A percentile compares a stretch with the other conserved stretches of the same genome.
phyloP scores from a whole-genome alignment of 73 alveolate species.

The Breviolum minutum region DNA sequence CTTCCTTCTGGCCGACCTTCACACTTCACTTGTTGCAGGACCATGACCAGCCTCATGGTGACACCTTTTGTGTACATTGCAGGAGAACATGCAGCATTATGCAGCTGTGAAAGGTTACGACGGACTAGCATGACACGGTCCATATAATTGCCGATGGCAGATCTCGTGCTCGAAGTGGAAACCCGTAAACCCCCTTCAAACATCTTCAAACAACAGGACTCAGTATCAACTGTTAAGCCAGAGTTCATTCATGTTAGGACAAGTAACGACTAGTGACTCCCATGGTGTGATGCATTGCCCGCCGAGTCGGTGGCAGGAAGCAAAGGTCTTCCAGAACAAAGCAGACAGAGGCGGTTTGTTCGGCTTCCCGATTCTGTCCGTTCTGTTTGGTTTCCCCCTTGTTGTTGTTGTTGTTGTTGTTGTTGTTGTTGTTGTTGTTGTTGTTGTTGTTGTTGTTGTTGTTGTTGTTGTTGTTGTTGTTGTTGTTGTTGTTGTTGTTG shows the following conservation, averaged over 20 bases:
- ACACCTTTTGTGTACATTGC: not conserved
- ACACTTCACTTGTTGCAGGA: not conserved
- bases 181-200: not conserved
- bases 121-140: not conserved
- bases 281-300: not conserved
- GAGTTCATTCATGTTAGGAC: not conserved
- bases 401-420: too few species aligned
- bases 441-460: too few species aligned
- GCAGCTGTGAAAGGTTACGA: not conserved
- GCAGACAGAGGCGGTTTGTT: not conserved
- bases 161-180: not conserved
- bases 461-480: too few species aligned
- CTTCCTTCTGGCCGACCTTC: too few species aligned
- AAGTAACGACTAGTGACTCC: not conserved
- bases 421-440: too few species aligned
- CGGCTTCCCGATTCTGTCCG: not conserved
- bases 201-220: not conserved
- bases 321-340: slow-evolving; percentile 29
- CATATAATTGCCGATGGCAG: not conserved
- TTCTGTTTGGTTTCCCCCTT: not conserved
- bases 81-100: not conserved
- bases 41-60: not conserved
- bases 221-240: not conserved
- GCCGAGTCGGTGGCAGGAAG: not conserved
- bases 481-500: too few species aligned